Base-by-base conservation (phyloP, 2,329 filamentous ascomycete species). In the Diaporthe velutina region DNA sequence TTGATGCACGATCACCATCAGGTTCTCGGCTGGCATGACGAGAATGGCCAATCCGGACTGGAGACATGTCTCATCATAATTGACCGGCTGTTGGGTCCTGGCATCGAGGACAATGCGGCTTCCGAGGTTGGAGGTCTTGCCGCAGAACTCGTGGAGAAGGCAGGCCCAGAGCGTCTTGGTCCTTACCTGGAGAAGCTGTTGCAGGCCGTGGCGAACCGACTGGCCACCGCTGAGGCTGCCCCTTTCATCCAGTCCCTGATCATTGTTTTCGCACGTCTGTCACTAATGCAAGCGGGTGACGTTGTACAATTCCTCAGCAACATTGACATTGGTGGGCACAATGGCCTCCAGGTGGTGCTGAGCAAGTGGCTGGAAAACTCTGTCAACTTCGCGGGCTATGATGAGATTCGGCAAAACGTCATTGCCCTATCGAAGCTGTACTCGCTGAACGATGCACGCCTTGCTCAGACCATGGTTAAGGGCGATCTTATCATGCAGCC, bases 291-390 rank as follows among this genome's bases (percentile, higher is more conserved):
- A 64, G 94, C 96, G 13, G 91, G 92, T 33, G 97, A 98, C 79
- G 96, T 99, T 2, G 93, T 98, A 19, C 93, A 97, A 73, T 99
- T 99, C 85, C 88, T 99, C 42, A 93, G 93, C 76, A 93, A 95
- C 80, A 93, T 98, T 76, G 90, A 95, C 78, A 94, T 98, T 77
- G 91, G 91, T 64, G 93, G 92, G 25, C 89, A 94, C 81, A 97
- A 90, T 80, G 97, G 96, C n/a, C 86, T 99, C 10, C 91, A 96
- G 77, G 92, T 98, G 33, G 97, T 99, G 4, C 86, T 98, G 78
- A 90, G 92, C 84, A 98, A 98, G 85, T 99, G 97, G 97, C 88
- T 99, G 1, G 97, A 98, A 85, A 98, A 98, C 84, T 98, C 95
- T 5, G 91, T 98, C 83, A 98, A 94, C 83, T 99, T 99, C 84